Evolutionary conservation across 2,329 filamentous ascomycete genomes (phyloP).

Genomic region (Fusarium nelsonii): DNA sequence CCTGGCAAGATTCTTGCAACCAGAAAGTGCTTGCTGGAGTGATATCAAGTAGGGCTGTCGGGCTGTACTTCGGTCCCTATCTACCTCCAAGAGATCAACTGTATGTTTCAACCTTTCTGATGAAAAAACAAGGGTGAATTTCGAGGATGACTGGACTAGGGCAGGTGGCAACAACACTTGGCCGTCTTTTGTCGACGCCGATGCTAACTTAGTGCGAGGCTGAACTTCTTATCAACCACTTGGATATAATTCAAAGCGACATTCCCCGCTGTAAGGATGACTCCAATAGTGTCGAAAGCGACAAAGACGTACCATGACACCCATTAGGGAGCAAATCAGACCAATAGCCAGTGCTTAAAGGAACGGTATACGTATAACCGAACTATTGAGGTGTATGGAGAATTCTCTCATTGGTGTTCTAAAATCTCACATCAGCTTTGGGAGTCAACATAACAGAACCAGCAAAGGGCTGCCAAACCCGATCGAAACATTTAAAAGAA

Average conservation of each 20-base stretch:
- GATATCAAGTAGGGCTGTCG: background rate
- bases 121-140: background rate
- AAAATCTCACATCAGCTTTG: background rate
- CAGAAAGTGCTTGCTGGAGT: background rate
- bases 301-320: fast-evolving
- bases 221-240: background rate
- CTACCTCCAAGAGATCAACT: background rate
- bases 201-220: background rate
- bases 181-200: background rate
- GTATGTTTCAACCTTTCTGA: background rate
- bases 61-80: background rate
- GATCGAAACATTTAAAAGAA: too few relatives aligned
- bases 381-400: too few relatives aligned
- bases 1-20: background rate
- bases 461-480: too few relatives aligned
- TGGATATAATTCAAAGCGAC: background rate
- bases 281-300: background rate
- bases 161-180: background rate
- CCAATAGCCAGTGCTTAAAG: too few relatives aligned
- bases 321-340: background rate
- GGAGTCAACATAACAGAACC: background rate
- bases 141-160: background rate
- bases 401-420: too few relatives aligned
- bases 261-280: background rate
- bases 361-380: too few relatives aligned